Base-by-base conservation (phyloP, 306 rosid species). In the Heteromeles arbutifolia region DNA sequence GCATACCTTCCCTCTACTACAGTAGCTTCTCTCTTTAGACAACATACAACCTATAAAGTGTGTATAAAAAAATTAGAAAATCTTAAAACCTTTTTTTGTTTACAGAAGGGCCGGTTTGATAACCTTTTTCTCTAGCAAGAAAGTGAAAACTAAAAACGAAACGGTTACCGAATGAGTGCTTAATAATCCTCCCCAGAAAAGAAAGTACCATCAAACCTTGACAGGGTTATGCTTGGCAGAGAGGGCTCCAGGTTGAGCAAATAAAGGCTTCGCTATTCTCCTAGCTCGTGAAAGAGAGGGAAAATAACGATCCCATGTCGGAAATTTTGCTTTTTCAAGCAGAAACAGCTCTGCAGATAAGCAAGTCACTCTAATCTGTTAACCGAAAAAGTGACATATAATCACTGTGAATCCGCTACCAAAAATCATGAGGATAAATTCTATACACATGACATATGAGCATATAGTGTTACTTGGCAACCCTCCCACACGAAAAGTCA, bases 1-100 rank as follows among this genome's bases (percentile, higher is more conserved):
- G 4, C 83, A 34, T 79, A 91, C 97, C 92, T 91, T 82, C 85
- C 88, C 80, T 84, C 94, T 29, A 94, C 85, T 54, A 85, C 86
- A 13, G 78, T 81, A 86, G 82, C 80, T 65, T 87, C 85, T 48
- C 69, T 85, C 81, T 79, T 87, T 80, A 81, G 85, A 29, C 78
- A 74, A 74, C 89, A 90, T 25, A 72, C 76, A 77, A 90, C 81
- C 98, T 88, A 75, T n/a, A n/a, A 83, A 65, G 50, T 25, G 64
- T 79, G 77, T 18, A 41, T 13, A 29, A 65, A 65, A 44, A 70
- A 52, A 14, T 52, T 50, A 50, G 19, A 52, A 17, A 41, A 41
- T 41, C 3, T 39, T 9, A 9, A 41, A 9, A 41, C 12, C 0
- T 9, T 9, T 39, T 39, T 9, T 41, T 10, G 44, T 41, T 41